These are phyloP conservation scores for Fusarium ambrosium DNA, from an alignment of 2,329 filamentous ascomycete genomes.

Conservation along the genomic window DNA sequence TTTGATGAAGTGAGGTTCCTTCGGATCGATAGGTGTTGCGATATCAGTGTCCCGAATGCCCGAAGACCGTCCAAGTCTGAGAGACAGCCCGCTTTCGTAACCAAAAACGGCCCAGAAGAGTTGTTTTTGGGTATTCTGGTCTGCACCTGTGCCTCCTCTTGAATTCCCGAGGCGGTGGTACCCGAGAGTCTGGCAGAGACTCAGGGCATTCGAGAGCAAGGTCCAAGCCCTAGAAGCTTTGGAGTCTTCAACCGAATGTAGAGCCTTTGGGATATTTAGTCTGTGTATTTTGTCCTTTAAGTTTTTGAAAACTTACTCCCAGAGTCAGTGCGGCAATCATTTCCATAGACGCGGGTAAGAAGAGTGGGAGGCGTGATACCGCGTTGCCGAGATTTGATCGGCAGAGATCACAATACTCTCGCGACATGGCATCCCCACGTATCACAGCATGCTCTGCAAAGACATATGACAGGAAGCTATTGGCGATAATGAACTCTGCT, in stretches of 20 bases:
- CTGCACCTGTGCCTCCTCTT: background rate
- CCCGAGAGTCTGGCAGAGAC: conserved; percentile 51
- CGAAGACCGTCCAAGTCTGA: conserved; percentile 53
- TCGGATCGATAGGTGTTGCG: conserved; percentile 30
- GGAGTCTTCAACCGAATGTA: conserved; percentile 51
- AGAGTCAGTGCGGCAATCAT: conserved; percentile 52
- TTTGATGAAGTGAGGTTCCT: conserved; percentile 35
- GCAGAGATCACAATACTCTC: conserved; percentile 44
- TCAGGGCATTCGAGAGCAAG: conserved; percentile 53
- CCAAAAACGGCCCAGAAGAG: conserved; percentile 55
- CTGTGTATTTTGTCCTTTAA: too few relatives aligned
- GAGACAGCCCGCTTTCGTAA: conserved; percentile 54
- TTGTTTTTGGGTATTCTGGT: background rate
- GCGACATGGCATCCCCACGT: conserved; percentile 40
- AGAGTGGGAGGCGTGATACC: conserved; percentile 48
- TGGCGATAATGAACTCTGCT: conserved; percentile 53
- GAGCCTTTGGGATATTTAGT: conserved; percentile 40
- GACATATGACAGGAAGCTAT: conserved; percentile 52
- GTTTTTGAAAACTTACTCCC: conserved; percentile 42
- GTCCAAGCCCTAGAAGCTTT: conserved; percentile 51
- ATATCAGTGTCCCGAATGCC: conserved; percentile 52
- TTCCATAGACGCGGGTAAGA: conserved; percentile 51
- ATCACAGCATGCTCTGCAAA: conserved; percentile 51
- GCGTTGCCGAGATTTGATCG: conserved; percentile 45
- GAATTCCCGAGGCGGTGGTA: conserved; percentile 44